These are phyloP conservation scores for Arabidopsis lyrata DNA, from an alignment of 441 rosid species.

Conservation along the genomic window DNA sequence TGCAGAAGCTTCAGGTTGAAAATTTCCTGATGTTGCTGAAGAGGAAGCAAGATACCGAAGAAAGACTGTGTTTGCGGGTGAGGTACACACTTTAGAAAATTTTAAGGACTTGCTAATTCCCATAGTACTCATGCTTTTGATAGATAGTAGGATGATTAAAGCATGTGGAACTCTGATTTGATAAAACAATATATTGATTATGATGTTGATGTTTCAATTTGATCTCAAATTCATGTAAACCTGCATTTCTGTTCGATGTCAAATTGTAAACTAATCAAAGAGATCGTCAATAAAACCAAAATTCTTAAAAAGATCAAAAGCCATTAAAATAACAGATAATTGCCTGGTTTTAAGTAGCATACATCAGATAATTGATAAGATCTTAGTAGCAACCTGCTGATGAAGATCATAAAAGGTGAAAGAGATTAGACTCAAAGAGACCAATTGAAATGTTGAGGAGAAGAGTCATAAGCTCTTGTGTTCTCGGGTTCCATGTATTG, in stretches of 20 bases:
- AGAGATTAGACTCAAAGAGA: conserved; percentile 52
- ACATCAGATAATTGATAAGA: conserved; percentile 1
- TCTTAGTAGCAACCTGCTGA: neutral
- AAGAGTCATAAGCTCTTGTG: conserved; percentile 62
- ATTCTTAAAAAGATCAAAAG: conserved; percentile 19
- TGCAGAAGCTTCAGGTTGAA: conserved; percentile 26
- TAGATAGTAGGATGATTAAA: conserved; percentile 23
- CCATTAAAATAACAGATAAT: conserved; percentile 14
- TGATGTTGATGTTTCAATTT: conserved; percentile 16
- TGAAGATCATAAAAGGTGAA: neutral
- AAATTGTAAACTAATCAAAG: neutral
- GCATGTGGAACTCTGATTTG: conserved; percentile 32
- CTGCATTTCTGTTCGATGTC: neutral
- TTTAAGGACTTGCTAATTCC: conserved; percentile 17
- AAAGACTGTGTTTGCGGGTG: conserved; percentile 12
- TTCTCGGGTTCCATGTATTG: conserved; percentile 67
- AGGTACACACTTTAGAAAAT: conserved; percentile 1
- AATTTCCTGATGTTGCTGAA: conserved; percentile 18
- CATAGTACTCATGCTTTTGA: conserved; percentile 25
- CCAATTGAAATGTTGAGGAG: conserved; percentile 66
- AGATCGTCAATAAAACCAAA: conserved; percentile 4
- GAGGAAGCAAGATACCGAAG: conserved; percentile 20
- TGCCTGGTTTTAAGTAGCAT: conserved; percentile 31
- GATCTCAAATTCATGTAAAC: neutral
- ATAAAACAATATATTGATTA: conserved; percentile 12